These are phyloP conservation scores for Botrytis aclada DNA, from an alignment of 2,329 filamentous ascomycete species.

Conservation along the genomic window DNA sequence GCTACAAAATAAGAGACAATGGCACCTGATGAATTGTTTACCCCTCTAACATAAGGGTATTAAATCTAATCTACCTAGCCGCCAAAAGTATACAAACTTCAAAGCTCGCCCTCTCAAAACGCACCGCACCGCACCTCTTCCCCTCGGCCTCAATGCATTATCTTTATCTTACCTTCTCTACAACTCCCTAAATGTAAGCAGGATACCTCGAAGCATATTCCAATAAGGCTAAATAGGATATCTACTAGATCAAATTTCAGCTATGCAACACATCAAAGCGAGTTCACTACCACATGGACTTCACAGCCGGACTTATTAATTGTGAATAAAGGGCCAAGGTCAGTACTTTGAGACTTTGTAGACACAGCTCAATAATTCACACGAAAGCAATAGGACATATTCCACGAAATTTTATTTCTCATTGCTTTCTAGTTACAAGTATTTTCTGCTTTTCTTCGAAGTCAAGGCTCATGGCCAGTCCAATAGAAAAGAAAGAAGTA, in stretches of 20 bases:
- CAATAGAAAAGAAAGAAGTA: constrained; percentile 25
- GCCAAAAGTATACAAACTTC: neutral
- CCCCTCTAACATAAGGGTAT: neutral
- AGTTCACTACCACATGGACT: neutral
- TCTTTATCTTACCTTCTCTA: neutral
- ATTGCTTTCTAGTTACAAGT: constrained; percentile 35
- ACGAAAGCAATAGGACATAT: neutral
- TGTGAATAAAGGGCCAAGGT: neutral
- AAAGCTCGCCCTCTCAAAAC: neutral
- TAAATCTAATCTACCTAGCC: neutral
- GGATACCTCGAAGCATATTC: neutral
- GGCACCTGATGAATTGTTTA: neutral
- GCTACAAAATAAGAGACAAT: neutral
- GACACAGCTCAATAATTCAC: neutral
- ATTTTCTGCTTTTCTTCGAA: constrained; percentile 24
- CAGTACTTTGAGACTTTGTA: neutral
- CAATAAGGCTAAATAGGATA: neutral
- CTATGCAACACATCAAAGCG: neutral
- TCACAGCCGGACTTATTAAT: neutral
- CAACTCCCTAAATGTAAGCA: neutral
- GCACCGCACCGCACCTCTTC: no score
- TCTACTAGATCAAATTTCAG: neutral
- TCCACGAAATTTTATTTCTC: constrained; percentile 23
- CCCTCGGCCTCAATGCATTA: neutral
- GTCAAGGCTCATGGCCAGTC: constrained; percentile 23